Conservation (phyloP, 352 stramenopile genomes). For the Phytophthora capsici region DNA sequence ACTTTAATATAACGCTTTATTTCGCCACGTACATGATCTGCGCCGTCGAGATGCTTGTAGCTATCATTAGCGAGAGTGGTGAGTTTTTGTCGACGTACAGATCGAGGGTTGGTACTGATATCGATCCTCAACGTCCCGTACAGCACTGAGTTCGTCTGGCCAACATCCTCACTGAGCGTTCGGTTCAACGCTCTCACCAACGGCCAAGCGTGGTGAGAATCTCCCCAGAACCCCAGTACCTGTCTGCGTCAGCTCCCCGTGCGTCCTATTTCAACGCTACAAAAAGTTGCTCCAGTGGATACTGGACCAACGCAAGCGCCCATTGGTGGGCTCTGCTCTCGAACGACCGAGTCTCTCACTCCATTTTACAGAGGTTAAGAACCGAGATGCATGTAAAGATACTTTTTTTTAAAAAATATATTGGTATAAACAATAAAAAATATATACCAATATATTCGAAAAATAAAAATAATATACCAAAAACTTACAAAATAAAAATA, state of each 20-base stretch:
- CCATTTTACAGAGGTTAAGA: constrained; percentile 40
- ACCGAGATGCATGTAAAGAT: too few species aligned
- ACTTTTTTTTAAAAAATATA: too few species aligned
- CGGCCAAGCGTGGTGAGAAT: constrained; percentile 1
- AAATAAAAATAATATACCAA: too few species aligned
- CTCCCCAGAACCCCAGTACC: neutral
- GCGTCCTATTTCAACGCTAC: too few species aligned
- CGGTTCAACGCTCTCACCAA: constrained; percentile 19
- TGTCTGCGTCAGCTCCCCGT: too few species aligned
- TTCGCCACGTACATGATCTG: constrained; percentile 24
- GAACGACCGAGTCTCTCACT: constrained; percentile 16
- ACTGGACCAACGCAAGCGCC: neutral
- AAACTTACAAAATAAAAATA: too few species aligned
- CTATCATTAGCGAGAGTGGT: constrained; percentile 3
- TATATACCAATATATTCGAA: too few species aligned
- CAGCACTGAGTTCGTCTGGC: constrained; percentile 25
- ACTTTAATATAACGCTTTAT: too few species aligned
- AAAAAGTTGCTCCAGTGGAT: too few species aligned
- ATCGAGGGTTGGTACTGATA: constrained; percentile 6
- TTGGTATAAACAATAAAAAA: too few species aligned
- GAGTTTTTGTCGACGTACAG: neutral
- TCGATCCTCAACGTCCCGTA: constrained; percentile 11
- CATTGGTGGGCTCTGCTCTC: constrained; percentile 1
- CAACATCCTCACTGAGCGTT: constrained; percentile 22
- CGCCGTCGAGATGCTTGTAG: constrained; percentile 6